These are phyloP conservation scores for Hyparrhenia diplandra DNA, from an alignment of 176 grass and related monocot genomes.

Conservation along the genomic window DNA sequence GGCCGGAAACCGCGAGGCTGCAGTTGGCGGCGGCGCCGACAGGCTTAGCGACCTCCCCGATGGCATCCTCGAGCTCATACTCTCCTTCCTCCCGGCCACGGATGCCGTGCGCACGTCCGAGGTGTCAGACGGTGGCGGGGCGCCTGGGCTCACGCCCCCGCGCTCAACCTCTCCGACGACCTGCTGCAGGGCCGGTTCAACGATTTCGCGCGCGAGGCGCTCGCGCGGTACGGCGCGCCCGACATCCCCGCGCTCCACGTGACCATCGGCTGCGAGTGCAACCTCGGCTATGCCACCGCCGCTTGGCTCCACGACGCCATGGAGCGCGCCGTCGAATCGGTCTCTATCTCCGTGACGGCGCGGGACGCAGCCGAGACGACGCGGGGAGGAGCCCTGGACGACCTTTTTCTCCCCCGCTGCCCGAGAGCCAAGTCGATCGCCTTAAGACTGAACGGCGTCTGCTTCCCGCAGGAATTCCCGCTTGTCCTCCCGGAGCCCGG, in stretches of 20 bases:
- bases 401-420: not conserved
- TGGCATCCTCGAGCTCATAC: slow-evolving; percentile 5
- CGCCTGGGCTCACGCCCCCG: not conserved
- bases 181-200: not conserved
- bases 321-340: not conserved
- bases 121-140: not conserved
- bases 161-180: slow-evolving; percentile 21
- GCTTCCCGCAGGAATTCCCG: not conserved
- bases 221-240: slow-evolving; percentile 3
- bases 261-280: not conserved
- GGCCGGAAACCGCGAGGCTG: too few species aligned
- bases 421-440: not conserved
- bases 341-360: not conserved
- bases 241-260: slow-evolving; percentile 19
- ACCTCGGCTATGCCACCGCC: not conserved
- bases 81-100: not conserved
- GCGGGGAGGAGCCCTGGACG: not conserved
- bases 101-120: slow-evolving; percentile 7
- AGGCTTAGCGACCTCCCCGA: slow-evolving; percentile 5
- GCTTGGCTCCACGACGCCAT: slow-evolving; percentile 13
- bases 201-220: not conserved
- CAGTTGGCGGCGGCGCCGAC: not conserved
- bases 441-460: not conserved
- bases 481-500: not conserved
- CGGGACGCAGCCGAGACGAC: not conserved